Percentiles rank a stretch among this genome's conserved stretches.
These are phyloP conservation scores for Ogataea trehaloabstinens DNA, from an alignment of 805 yeast species.

Conservation along the genomic window DNA sequence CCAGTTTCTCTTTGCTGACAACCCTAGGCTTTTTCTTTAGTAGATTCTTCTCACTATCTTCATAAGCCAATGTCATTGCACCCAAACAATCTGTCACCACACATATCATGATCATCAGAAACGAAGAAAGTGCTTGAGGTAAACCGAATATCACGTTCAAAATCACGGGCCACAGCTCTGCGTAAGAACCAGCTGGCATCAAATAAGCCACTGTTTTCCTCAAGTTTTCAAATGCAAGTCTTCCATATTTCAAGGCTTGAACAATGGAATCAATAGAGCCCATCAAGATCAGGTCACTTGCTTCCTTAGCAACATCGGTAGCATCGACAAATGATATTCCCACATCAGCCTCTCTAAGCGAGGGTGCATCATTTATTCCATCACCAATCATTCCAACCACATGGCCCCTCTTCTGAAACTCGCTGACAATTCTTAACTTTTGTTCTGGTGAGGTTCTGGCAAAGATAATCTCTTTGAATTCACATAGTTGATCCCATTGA, in stretches of 20 bases:
- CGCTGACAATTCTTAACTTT: slow-evolving; percentile 46
- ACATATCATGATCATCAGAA: slow-evolving; percentile 50
- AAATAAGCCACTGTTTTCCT: slow-evolving; percentile 45
- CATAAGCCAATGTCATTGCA: slow-evolving; percentile 44
- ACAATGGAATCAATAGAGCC: slow-evolving; percentile 12
- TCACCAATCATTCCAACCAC: slow-evolving; percentile 66
- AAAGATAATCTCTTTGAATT: slow-evolving; percentile 43
- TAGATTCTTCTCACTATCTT: slow-evolving; percentile 41
- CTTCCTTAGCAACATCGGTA: slow-evolving; percentile 59
- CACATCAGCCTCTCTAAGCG: slow-evolving; percentile 59
- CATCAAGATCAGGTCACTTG: slow-evolving; percentile 20
- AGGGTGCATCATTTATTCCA: slow-evolving; percentile 66
- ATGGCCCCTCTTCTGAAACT: slow-evolving; percentile 48
- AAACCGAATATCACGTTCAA: slow-evolving; percentile 46
- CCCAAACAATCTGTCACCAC: slow-evolving; percentile 47
- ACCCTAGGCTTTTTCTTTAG: slow-evolving; percentile 42
- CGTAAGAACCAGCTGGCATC: slow-evolving; percentile 51
- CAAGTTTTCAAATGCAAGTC: slow-evolving; percentile 48
- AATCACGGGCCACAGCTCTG: slow-evolving; percentile 51
- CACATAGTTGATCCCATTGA: slow-evolving; percentile 40
- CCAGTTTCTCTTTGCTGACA: slow-evolving; percentile 44
- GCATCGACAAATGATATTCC: slow-evolving; percentile 67
- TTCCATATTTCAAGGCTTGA: slow-evolving; percentile 41
- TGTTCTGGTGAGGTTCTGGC: slow-evolving; percentile 62
- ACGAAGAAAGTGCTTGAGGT: slow-evolving; percentile 48